These are phyloP conservation scores for Prototheca cutis DNA, from an alignment of 163 green algal species.

Conservation along the genomic window DNA sequence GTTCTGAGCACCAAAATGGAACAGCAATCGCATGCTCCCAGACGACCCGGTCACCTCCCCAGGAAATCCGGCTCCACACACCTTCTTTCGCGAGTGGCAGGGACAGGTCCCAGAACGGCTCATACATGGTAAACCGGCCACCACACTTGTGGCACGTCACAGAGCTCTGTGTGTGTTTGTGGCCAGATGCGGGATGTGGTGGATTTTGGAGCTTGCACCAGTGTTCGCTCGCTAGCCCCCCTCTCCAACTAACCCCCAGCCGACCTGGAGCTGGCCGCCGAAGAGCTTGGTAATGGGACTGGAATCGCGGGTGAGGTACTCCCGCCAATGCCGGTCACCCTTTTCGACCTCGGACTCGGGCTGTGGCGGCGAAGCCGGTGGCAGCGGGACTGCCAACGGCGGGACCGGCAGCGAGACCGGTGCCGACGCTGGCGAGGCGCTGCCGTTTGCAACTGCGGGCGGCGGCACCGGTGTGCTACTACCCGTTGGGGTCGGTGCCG, in stretches of 20 bases:
- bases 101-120: slow-evolving; percentile 44
- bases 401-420: no score
- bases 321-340: slow-evolving; percentile 33
- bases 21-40: no score
- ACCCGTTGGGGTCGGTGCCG: no score
- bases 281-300: slow-evolving; percentile 41
- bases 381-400: no score
- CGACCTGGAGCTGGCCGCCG: slow-evolving; percentile 38
- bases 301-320: slow-evolving; percentile 22
- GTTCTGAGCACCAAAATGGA: no score
- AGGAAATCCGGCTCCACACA: no score
- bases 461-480: background rate
- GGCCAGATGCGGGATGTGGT: no score
- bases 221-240: no score
- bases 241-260: no score
- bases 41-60: no score
- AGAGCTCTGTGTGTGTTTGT: slow-evolving; percentile 12
- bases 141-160: slow-evolving; percentile 34
- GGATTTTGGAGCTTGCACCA: no score
- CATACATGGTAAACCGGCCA: slow-evolving; percentile 41
- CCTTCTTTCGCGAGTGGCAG: slow-evolving; percentile 35
- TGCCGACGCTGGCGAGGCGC: no score
- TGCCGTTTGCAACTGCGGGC: background rate
- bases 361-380: background rate
- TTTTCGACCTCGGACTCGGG: slow-evolving; percentile 30